Base-by-base conservation (phyloP, 768 basidiomycete genomes). In the Hypholoma sublateritium region DNA sequence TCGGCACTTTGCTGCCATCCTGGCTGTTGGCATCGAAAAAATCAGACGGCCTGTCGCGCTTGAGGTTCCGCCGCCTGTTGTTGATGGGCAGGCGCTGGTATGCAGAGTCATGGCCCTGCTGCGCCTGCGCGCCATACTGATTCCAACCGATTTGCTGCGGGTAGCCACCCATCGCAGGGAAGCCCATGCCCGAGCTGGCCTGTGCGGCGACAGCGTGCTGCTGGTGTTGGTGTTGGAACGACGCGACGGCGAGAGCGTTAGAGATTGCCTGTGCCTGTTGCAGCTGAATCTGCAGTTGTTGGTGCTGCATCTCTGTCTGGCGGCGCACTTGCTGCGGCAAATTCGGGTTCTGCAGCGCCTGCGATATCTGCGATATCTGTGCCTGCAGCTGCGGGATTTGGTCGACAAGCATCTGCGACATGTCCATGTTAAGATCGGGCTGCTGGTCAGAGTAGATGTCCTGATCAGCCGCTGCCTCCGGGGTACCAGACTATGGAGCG, bases 71-170 rank as follows among this genome's bases (percentile, higher is more conserved):
- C 52, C 91, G 80, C 57, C 91, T 80, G 64, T 90, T 91, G 65
- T 93, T 93, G 53, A 94, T 72, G 28, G 91, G 91, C 48, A 92
- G 67, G 35, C 92, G 80, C 69, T 94, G 92, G 68, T 94, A 93
- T n/a, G 91, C 88, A 5, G 91, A 93, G 59, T 93, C 91, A 65
- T 86, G 84, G 5, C 80, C 78, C 50, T 80, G 80, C 28, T 81
- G 79, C 68, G 89, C 87, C 65, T 90, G 87, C 59, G 81, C 84
- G 45, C 78, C 62, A 67, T 80, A 89, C 56, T 79, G 77, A 62
- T 75, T 72, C 75, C 72, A 76, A 28, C 63, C 64, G 64, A 72
- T 72, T 59, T 76, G 74, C 54, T 67, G 69, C 59, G 77, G 77
- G 56, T 77, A 82, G 35, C 76, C 70, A 58, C 64, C 71, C 59